Base-by-base conservation (phyloP, 2,329 filamentous ascomycete genomes). In the Cephalotrichum gorgonifer region DNA sequence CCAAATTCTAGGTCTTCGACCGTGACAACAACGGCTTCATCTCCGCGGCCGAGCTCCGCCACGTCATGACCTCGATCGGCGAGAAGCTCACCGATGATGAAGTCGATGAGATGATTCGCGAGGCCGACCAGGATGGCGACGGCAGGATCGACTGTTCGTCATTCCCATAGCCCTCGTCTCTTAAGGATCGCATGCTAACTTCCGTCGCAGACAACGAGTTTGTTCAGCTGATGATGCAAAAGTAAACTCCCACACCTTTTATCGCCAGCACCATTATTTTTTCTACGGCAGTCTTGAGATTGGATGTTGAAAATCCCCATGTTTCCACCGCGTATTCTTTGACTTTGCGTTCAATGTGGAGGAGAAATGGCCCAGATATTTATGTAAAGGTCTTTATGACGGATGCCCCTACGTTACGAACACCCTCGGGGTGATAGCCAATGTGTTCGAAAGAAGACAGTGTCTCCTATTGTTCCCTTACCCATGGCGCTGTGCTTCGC, bases 141-240 rank as follows among this genome's bases (percentile, higher is more conserved):
- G 87, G 87, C 62, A 83, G 86, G 61, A 93, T 93, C 62, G 87
- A 93, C 68, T 93, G 87, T 91, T 75, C 57, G 83, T 67, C 39
- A 17, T n/a, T n/a, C 44, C 26, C 33, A 26, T 30, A 30, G 20
- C 30, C 12, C 17, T 48, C 47, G 28, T 41, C 39, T 9, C 7
- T 2, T 22, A 17, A 6, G 20, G 41, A n/a, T 3, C 23, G 15
- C 23, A 51, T 33, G 52, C 65, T 62, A 65, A 61, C 51, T 30
- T 51, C 28, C 38, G 17, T 44, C 15, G 43, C 59, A 91, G 86
- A 91, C 73, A 91, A 91, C 75, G 87, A 93, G 71, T 93, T 93
- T 64, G 87, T 93, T 60, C 87, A 93, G 73, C 83, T 93, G 65
- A 93, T 93, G 87, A 91, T 93, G 87, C 87, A 93, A 78, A 91